Conservation (phyloP, 768 basidiomycete genomes). For the Leucosporidium yakuticum region DNA sequence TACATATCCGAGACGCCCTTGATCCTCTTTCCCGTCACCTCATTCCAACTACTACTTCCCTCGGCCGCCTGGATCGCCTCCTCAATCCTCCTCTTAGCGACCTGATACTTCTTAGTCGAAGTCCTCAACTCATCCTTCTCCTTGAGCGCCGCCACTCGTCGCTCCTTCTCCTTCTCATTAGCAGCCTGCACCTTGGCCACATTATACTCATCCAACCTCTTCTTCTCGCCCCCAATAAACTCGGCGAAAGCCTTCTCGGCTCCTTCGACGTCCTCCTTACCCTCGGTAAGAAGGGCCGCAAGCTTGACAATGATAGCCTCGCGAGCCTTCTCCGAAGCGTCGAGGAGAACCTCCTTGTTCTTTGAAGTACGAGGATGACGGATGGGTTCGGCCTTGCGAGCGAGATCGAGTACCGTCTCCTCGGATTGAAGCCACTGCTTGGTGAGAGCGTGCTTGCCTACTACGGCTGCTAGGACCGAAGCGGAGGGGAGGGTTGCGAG, state of each 20-base stretch:
- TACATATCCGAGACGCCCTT: conserved; percentile 26
- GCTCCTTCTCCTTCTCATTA: conserved; percentile 26
- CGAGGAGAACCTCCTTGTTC: conserved; percentile 10
- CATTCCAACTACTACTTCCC: conserved; percentile 10
- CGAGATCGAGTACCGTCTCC: conserved; percentile 15
- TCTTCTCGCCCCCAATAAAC: conserved; percentile 17
- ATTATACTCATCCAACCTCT: conserved; percentile 14
- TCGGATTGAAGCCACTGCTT: conserved; percentile 13
- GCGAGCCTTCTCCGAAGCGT: conserved; percentile 7
- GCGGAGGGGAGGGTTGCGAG: conserved; percentile 27
- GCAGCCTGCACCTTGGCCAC: background rate
- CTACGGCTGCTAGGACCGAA: conserved; percentile 33
- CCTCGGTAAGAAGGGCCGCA: conserved; percentile 6
- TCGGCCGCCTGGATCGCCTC: conserved; percentile 13
- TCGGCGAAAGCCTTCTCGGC: conserved; percentile 13
- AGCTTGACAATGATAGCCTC: conserved; percentile 16
- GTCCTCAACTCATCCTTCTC: conserved; percentile 1
- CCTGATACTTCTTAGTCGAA: conserved; percentile 12
- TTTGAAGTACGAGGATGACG: background rate
- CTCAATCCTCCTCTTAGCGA: conserved; percentile 22
- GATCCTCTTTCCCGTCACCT: conserved; percentile 19
- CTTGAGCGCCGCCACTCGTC: conserved; percentile 5
- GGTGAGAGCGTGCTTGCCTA: conserved; percentile 33
- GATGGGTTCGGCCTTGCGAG: conserved; percentile 23
- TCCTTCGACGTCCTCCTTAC: conserved; percentile 2